Base-by-base conservation (phyloP, 805 yeast species). In the Yarrowia deformans region DNA sequence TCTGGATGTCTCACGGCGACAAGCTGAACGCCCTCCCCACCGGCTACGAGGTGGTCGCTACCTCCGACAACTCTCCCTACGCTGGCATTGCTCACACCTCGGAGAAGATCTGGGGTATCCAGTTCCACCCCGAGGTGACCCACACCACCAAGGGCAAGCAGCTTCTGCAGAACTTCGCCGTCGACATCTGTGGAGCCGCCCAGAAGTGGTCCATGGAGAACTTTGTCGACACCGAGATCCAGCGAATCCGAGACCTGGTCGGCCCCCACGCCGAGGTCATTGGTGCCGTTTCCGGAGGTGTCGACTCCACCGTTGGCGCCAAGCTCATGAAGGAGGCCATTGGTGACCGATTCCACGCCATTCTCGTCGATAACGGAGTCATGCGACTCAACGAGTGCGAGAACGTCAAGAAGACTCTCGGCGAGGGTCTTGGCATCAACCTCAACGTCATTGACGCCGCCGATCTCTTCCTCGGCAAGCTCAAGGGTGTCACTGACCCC, bases 1-100 rank as follows among this genome's bases (percentile, higher is more conserved):
- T 95, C 72, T 95, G 99, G 99, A 95, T 95, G 99, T 93, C 98
- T 61, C 99, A 95, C 81, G 97, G 97, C 77, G 99, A 95, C 82
- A 95, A 95, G 84, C 85, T 95, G 77, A 88, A 88, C 75, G 90
- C 94, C 68, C 85, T 95, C 74, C 99, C 99, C 75, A 84, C 85
- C 55, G 97, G 96, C 48, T 95, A 87, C 86, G 87, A 89, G 79
- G 86, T 90, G 71, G 92, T 93, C 71, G 99, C 98, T 69, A 88
- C 92, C 52, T 90, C 97, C 69, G 91, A 85, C 74, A 95, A 95
- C 86, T 95, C 98, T 52, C 99, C 98, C 70, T 95, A 77, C 82
- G 97, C 97, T 75, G 98, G 97, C 78, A 89, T 95, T 79, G 87
- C 93, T 69, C 88, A 91, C 81, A 87, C 84, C 77, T 78, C 83